Percentiles rank a stretch among this genome's conserved stretches.
These are phyloP conservation scores for Limnomonas spitsbergensis DNA, from an alignment of 139 green algal species.

Conservation along the genomic window DNA sequence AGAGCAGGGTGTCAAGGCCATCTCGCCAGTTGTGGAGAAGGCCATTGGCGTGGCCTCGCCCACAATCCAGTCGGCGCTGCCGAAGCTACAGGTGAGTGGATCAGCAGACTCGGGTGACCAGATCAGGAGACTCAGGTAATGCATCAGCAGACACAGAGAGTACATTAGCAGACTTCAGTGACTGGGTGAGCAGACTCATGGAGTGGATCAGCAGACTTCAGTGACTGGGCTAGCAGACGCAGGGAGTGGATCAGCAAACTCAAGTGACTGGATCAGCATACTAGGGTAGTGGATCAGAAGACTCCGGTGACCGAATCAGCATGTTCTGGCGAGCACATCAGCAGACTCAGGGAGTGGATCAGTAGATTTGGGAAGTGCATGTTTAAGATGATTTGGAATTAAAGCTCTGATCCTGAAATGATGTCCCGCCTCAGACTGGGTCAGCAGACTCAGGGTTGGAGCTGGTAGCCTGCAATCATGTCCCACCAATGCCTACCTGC, in stretches of 20 bases:
- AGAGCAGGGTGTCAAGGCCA: constrained; percentile 44
- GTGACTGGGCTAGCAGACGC: background rate
- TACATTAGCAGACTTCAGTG: background rate
- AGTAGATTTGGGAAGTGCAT: background rate
- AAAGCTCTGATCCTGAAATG: too few species aligned
- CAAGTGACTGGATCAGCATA: background rate
- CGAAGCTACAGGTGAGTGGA: background rate
- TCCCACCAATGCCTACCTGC: too few species aligned
- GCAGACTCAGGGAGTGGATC: background rate
- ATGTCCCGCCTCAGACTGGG: too few species aligned
- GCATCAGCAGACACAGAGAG: background rate
- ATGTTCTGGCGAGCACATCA: background rate
- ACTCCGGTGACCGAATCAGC: background rate
- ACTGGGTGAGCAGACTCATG: background rate
- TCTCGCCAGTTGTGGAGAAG: constrained; percentile 46
- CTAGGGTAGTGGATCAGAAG: too few species aligned
- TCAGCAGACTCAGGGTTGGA: too few species aligned
- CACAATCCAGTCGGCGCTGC: constrained; percentile 31
- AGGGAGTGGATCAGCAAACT: background rate
- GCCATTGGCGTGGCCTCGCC: constrained; percentile 40
- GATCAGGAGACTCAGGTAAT: background rate
- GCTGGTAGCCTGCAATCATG: too few species aligned
- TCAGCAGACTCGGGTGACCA: background rate
- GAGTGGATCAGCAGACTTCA: background rate
- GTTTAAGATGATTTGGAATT: too few species aligned